Evolutionary conservation across 2,329 filamentous ascomycete genomes (phyloP).

Genomic region (Penicillium glabrum): DNA sequence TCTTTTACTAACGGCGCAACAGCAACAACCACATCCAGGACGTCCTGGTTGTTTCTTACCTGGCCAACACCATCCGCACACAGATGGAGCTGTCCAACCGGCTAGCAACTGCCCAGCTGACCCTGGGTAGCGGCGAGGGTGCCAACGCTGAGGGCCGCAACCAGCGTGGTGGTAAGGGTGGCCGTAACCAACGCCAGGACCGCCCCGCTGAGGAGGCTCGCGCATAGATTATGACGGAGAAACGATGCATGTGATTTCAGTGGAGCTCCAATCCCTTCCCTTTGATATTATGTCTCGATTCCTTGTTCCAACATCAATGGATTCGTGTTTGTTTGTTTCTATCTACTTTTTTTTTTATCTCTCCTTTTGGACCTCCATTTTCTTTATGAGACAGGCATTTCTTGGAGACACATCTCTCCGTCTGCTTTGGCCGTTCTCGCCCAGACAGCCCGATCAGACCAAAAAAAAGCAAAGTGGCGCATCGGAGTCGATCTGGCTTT

Average conservation of each 20-base stretch:
- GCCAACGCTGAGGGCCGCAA: constrained; percentile 31
- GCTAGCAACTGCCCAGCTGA: constrained; percentile 75
- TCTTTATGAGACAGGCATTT: constrained; percentile 16
- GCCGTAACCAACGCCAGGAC: constrained; percentile 42
- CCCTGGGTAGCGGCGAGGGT: constrained; percentile 52
- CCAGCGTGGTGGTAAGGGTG: constrained; percentile 44
- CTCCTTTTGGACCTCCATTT: constrained; percentile 11
- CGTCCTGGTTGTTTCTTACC: constrained; percentile 94
- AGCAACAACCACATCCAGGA: constrained; percentile 99
- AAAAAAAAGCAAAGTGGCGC: constrained; percentile 32
- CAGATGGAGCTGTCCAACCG: constrained; percentile 98
- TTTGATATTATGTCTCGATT: constrained; percentile 21
- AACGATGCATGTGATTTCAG: constrained; percentile 26
- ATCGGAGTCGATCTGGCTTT: constrained; percentile 34
- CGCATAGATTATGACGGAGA: constrained; percentile 28
- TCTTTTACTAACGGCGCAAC: constrained; percentile 33
- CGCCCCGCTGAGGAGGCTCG: constrained; percentile 38
- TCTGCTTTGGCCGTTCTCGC: constrained; percentile 8
- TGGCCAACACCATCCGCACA: constrained; percentile 97
- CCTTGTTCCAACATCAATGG: constrained; percentile 18
- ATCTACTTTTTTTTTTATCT: constrained; percentile 15
- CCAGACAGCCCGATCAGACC: constrained; percentile 2
- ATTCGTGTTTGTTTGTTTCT: constrained; percentile 19
- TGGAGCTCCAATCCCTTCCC: constrained; percentile 13
- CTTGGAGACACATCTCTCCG: constrained; percentile 4